Evolutionary conservation across 176 grass and related monocot genomes (phyloP).

Genomic region (Bromus sterilis): DNA sequence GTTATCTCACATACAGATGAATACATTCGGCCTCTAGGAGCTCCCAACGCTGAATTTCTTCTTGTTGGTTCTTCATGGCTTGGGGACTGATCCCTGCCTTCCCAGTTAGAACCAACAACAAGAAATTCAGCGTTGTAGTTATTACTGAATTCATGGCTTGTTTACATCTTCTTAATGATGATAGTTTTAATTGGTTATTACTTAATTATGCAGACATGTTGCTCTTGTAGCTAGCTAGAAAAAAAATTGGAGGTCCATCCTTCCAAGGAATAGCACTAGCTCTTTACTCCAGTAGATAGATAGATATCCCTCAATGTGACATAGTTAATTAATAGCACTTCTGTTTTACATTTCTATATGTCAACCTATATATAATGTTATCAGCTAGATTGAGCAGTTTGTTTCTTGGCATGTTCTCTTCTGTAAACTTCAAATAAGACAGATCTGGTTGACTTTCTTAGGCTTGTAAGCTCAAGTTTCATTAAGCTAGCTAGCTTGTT

Average conservation of each 20-base stretch:
- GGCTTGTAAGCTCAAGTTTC: neutral
- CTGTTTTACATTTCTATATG: neutral
- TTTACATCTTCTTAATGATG: no score
- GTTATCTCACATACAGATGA: slow-evolving; percentile 51
- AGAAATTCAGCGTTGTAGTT: no score
- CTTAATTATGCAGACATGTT: no score
- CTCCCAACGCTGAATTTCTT: slow-evolving; percentile 33
- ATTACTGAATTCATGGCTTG: no score
- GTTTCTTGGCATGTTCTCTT: neutral
- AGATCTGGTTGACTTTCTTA: neutral
- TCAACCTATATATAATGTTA: neutral
- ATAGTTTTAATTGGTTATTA: no score
- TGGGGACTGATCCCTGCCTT: slow-evolving; percentile 58
- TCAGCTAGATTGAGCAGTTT: neutral
- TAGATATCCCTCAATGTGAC: no score
- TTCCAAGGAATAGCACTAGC: no score
- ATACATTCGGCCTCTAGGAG: slow-evolving; percentile 32
- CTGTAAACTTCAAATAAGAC: neutral
- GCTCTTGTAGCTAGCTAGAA: no score
- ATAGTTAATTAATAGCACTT: no score
- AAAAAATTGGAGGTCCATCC: no score
- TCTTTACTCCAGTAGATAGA: no score
- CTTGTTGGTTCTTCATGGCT: slow-evolving; percentile 53
- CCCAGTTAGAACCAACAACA: slow-evolving; percentile 71
- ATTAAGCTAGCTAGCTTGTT: neutral